Conservation (phyloP, 2,329 filamentous ascomycete species). For the Penicillium decumbens region DNA sequence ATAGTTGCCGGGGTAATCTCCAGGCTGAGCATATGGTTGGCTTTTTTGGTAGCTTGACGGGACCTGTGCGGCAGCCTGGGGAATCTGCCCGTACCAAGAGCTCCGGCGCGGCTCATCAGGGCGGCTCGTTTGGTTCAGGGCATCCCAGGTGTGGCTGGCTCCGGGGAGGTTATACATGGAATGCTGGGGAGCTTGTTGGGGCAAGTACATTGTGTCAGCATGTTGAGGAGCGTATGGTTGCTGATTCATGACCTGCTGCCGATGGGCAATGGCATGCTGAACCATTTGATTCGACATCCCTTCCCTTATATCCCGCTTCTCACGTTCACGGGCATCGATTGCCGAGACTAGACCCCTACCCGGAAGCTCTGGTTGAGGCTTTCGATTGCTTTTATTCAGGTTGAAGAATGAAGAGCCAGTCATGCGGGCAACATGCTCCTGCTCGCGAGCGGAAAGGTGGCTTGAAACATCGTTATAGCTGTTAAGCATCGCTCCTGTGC, state of each 20-base stretch:
- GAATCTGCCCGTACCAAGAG: constrained; percentile 32
- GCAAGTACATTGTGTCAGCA: constrained; percentile 15
- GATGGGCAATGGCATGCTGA: constrained; percentile 66
- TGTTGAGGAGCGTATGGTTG: constrained; percentile 23
- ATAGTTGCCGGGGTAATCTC: constrained; percentile 23
- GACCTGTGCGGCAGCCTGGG: constrained; percentile 22
- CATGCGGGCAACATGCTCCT: constrained; percentile 78
- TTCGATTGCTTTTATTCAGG: constrained; percentile 54
- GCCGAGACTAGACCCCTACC: constrained; percentile 67
- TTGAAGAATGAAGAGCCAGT: constrained; percentile 73
- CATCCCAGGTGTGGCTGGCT: constrained; percentile 37
- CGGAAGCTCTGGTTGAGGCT: constrained; percentile 45
- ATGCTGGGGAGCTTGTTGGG: constrained; percentile 21
- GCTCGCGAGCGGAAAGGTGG: constrained; percentile 77
- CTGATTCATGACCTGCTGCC: constrained; percentile 51
- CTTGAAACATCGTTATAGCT: constrained; percentile 50
- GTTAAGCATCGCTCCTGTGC: constrained; percentile 51
- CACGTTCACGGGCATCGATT: constrained; percentile 73
- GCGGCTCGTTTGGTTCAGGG: constrained; percentile 30
- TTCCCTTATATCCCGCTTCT: constrained; percentile 66
- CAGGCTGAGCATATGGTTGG: constrained; percentile 27
- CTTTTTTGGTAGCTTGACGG: constrained; percentile 26
- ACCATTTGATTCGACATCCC: constrained; percentile 66
- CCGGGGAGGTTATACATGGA: constrained; percentile 35
- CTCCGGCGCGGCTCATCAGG: constrained; percentile 32